Base-by-base conservation (phyloP, 2,329 filamentous ascomycete species). In the Botrytis porri region DNA sequence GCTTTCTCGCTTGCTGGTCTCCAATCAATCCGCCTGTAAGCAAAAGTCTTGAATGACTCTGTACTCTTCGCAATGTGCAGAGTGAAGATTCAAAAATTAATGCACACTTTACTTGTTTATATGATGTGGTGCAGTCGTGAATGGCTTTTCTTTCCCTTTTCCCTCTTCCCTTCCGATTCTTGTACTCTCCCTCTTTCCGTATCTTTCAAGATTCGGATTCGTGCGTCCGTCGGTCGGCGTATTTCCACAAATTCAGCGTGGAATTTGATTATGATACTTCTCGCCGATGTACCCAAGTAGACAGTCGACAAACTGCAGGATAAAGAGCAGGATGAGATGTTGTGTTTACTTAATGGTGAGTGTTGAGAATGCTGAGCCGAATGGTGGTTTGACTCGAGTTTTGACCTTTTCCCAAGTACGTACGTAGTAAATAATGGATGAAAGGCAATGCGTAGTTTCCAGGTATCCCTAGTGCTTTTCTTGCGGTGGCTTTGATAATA, bases 161-260 rank as follows among this genome's bases (percentile, higher is more conserved):
- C 25, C 29, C 32, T 59, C 57, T 69, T 69, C 43, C 73, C 61
- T 73, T 51, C 73, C 66, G 70, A 73, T 72, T 57, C 63, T 74
- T 71, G 65, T 74, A 64, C 66, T 69, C 66, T 62, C 51, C 65
- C 45, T 45, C 45, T 66, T 73, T 71, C 66, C 71, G 71, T 69
- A 67, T 67, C 61, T 59, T 69, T 57, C 66, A 41, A 41, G 35
- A 57, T 69, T 72, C 70, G 73, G 69, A 43, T 72, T 62, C 57
- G 73, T 74, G 69, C 70, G 62, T 74, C 73, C 41, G 51, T 57
- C 51, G n/a, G 37, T 69, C 51, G 48, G 37, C 39, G 54, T 69
- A 32, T 60, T 35, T 60, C 32, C 39, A 41, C 39, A 32, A 54
- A 29, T 29, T 39, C 45, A 39, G 64, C 45, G 64, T 54, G 8